Conservation (phyloP, 228 moss, liverwort and hornwort species). For the Sphagnum fallax region DNA sequence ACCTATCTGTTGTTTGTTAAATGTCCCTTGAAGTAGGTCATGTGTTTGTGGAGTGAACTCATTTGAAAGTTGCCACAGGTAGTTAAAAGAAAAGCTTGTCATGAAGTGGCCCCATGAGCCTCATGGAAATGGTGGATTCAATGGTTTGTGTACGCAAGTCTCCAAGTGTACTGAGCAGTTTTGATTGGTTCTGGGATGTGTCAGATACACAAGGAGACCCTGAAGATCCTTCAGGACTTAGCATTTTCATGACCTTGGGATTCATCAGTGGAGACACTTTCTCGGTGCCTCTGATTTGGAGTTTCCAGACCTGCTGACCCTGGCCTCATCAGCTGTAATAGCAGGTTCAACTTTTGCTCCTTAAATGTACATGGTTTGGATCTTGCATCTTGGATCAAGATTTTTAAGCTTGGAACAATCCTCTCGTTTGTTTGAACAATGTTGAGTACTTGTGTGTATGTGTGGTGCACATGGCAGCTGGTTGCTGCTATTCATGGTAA, state of each 20-base stretch:
- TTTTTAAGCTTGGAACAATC: neutral
- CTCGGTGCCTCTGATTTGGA: neutral
- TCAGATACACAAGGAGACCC: constrained; percentile 75
- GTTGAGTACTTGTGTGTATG: neutral
- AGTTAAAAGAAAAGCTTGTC: no score
- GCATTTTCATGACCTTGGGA: constrained; percentile 37
- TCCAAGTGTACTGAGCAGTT: no score
- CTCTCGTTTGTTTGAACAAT: neutral
- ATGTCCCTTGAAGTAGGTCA: no score
- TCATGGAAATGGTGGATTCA: no score
- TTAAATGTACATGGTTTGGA: constrained; percentile 10
- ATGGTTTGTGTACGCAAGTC: no score
- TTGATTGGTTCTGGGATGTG: neutral
- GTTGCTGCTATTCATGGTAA: neutral
- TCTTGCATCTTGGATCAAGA: neutral
- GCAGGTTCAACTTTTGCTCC: constrained; percentile 12
- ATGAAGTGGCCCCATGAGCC: no score
- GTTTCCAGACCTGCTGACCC: neutral
- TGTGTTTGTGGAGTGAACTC: no score
- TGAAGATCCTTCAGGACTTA: constrained; percentile 77
- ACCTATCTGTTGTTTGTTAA: no score
- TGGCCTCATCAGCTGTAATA: constrained; percentile 13
- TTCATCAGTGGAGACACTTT: neutral
- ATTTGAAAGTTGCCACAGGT: no score
- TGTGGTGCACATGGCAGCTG: neutral